Evolutionary conservation across 2,329 filamentous ascomycete species (phyloP), one percentile per base, ranked within the genome.

Genomic region (Talaromyces sp.): DNA sequence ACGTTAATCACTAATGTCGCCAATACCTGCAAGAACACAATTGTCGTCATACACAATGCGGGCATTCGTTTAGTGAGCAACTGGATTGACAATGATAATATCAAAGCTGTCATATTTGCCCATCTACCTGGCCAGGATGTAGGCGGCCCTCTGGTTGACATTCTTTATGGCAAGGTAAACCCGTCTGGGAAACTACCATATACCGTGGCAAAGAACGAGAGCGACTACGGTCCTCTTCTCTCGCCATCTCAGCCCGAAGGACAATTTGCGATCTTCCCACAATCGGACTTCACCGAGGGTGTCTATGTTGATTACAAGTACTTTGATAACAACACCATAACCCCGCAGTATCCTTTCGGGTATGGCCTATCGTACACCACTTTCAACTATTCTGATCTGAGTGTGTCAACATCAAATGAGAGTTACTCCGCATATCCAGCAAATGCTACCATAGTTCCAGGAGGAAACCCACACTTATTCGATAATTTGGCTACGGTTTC

Each of bases 121-220:
- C 94, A 90, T 89, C 94, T 92, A 69, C 89, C 90, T 63, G 91
- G 91, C 27, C 91, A 94, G 69, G 91, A 95, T 77, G 89, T 88
- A 5, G 91, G 91, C 5, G 91, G 93, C 70, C 88, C 87, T 8
- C 88, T 95, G 64, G 89, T 89, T 0, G 90, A 94, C 66, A 82
- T 94, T 1, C 79, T 94, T 1, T 90, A 90, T 65, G 91, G 90
- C 54, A 84, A 88, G 64, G 82, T 85, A 56, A 92, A 90, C 70
- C 91, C 91, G 0, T 88, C 85, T 47, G 90, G 86, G n/a, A 92
- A 92, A 73, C 81, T 93, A 1, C 88, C 89, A 0, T 79, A 92
- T 18, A 89, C 83, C 1, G 93, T 93, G 76, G 89, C 91, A 90
- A 1, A 81, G 59, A 76, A 81, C 6, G 78, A 80, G 59, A 79